These are phyloP conservation scores for Calvatia gigantea DNA, from an alignment of 768 basidiomycete genomes.

Conservation along the genomic window DNA sequence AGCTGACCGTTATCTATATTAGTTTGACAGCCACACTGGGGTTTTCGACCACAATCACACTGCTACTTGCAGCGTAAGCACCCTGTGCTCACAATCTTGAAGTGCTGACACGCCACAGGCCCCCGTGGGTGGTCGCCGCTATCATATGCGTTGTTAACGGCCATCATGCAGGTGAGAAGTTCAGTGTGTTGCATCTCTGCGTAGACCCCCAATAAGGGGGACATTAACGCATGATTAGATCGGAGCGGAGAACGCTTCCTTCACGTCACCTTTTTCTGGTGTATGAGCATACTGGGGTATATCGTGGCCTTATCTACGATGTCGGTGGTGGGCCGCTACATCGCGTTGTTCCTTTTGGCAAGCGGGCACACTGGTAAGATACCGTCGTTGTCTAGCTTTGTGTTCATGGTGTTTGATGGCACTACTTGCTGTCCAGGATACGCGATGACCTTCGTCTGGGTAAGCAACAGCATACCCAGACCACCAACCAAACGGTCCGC, in stretches of 20 bases:
- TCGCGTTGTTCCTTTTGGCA: conserved; percentile 64
- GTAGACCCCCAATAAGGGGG: neutral
- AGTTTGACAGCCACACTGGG: conserved; percentile 60
- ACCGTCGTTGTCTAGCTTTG: neutral
- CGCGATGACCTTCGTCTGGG: conserved; percentile 55
- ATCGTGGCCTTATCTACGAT: conserved; percentile 57
- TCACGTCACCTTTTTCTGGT: conserved; percentile 55
- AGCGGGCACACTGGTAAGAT: conserved; percentile 36
- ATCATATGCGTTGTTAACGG: conserved; percentile 48
- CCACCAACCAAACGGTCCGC: conserved; percentile 53
- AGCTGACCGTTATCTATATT: neutral
- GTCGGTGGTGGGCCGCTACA: conserved; percentile 50
- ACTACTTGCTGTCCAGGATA: conserved; percentile 26
- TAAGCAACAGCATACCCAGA: conserved; percentile 55
- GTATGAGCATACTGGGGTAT: conserved; percentile 57
- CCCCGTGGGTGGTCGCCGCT: conserved; percentile 60
- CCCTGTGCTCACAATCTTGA: neutral
- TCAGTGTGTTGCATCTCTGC: neutral
- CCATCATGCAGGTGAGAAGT: conserved; percentile 41
- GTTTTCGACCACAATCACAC: conserved; percentile 52
- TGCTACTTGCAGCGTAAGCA: conserved; percentile 59
- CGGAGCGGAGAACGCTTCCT: conserved; percentile 62
- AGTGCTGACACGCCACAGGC: conserved; percentile 29
- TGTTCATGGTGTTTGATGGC: neutral
- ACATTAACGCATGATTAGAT: conserved; percentile 29